Evolutionary conservation across 306 rosid species (phyloP).

Genomic region (Cucumis melo): DNA sequence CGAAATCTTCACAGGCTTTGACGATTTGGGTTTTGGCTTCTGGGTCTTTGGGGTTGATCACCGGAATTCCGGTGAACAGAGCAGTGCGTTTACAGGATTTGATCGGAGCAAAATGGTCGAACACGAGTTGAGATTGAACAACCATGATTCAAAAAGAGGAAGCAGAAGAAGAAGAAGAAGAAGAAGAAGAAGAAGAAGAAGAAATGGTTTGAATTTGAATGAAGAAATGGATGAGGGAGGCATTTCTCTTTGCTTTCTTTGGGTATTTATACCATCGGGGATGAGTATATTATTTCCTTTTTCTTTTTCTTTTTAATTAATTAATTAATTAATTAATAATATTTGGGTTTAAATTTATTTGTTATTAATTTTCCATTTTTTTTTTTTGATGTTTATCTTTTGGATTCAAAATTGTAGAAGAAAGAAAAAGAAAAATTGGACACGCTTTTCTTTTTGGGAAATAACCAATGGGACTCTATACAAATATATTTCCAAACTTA

Average conservation of each 20-base stretch:
- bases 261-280: neutral
- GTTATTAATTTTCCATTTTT: neutral
- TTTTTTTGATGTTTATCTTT: neutral
- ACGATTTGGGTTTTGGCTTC: slow-evolving; percentile 37
- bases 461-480: neutral
- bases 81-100: slow-evolving; percentile 27
- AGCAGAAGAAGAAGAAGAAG: neutral
- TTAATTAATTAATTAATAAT: neutral
- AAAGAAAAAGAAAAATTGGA: neutral
- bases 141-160: slow-evolving; percentile 31
- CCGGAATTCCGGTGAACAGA: slow-evolving; percentile 33
- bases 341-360: neutral
- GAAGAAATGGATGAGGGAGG: neutral
- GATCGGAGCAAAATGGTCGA: slow-evolving; percentile 28
- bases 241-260: neutral
- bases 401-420: neutral
- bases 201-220: neutral
- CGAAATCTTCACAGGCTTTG: slow-evolving; percentile 49
- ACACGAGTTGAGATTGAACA: slow-evolving; percentile 43
- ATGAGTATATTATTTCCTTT: neutral
- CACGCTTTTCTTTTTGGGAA: neutral
- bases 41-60: slow-evolving; percentile 42
- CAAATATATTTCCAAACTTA: neutral
- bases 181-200: neutral
- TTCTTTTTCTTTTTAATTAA: neutral